Evolutionary conservation across 2,329 filamentous ascomycete genomes (phyloP).

Genomic region (Drechslerella dactyloides): DNA sequence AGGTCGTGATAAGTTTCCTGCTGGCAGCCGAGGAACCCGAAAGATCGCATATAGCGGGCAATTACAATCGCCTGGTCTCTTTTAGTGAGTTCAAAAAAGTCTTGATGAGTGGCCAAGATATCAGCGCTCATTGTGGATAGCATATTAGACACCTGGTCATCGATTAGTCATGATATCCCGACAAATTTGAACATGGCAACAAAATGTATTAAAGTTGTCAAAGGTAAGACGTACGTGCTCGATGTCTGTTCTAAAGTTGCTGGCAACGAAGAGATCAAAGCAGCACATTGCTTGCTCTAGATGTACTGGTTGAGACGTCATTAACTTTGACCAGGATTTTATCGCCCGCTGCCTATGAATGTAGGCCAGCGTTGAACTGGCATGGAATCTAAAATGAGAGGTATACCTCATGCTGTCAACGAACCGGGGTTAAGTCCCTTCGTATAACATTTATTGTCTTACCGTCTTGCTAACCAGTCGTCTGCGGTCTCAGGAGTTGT

Average conservation of each 20-base stretch:
- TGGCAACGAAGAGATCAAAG: conserved; percentile 87
- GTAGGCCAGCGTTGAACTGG: conserved; percentile 74
- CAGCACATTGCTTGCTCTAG: conserved; percentile 78
- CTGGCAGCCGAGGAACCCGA: conserved; percentile 71
- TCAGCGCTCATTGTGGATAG: conserved; percentile 56
- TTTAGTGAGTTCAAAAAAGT: conserved; percentile 66
- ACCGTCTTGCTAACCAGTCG: conserved; percentile 78
- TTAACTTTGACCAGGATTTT: conserved; percentile 72
- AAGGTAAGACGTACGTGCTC: conserved; percentile 62
- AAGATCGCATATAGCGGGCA: conserved; percentile 71
- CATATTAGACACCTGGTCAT: conserved; percentile 7
- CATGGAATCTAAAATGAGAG: conserved; percentile 70
- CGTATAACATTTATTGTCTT: conserved; percentile 40
- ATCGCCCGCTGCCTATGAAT: conserved; percentile 82
- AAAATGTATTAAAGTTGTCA: no score
- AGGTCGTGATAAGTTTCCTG: conserved; percentile 76
- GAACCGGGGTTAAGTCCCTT: conserved; percentile 5
- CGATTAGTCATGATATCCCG: background rate
- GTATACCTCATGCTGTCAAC: conserved; percentile 28
- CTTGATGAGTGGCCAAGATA: conserved; percentile 58
- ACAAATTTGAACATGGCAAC: background rate
- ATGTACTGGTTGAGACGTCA: conserved; percentile 62
- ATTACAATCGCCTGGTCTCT: conserved; percentile 72
- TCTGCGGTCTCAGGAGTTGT: conserved; percentile 66
- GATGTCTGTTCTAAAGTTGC: conserved; percentile 74